Percentiles rank a stretch among this genome's conserved stretches.
Conservation (phyloP, 257 asterid genomes). For the Penstemon davidsonii region DNA sequence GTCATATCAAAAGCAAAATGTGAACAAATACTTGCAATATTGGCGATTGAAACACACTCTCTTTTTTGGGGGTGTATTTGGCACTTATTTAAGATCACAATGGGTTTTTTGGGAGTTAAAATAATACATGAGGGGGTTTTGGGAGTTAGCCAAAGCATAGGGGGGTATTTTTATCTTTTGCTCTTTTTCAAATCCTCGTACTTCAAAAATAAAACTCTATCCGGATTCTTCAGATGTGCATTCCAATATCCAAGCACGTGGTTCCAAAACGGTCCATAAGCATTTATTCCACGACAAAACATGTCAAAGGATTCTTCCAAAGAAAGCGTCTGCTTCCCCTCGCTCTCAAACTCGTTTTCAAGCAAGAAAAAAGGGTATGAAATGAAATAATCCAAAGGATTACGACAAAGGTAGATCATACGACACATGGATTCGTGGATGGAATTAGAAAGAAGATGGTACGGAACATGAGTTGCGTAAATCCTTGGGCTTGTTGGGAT, state of each 20-base stretch:
- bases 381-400: constrained; percentile 25
- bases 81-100: too few relatives aligned
- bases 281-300: constrained; percentile 21
- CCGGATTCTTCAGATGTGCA: neutral
- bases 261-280: constrained; percentile 27
- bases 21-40: too few relatives aligned
- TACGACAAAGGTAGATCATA: constrained; percentile 16
- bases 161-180: too few relatives aligned
- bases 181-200: constrained; percentile 26
- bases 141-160: too few relatives aligned
- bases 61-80: too few relatives aligned
- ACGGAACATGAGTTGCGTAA: constrained; percentile 27
- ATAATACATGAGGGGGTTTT: too few relatives aligned
- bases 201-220: constrained; percentile 20
- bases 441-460: constrained; percentile 1
- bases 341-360: neutral
- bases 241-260: constrained; percentile 28
- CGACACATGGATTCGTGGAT: constrained; percentile 10
- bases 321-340: neutral
- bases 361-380: neutral
- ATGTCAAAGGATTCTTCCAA: constrained; percentile 21
- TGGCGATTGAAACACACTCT: too few relatives aligned
- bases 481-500: constrained; percentile 18
- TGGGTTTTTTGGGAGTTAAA: too few relatives aligned
- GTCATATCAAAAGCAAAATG: too few relatives aligned